Percentiles rank a stretch among this genome's conserved stretches.
Evolutionary conservation across 1,284 basidiomycete species (phyloP).

Genomic region (Kalmanozyma brasiliensis): DNA sequence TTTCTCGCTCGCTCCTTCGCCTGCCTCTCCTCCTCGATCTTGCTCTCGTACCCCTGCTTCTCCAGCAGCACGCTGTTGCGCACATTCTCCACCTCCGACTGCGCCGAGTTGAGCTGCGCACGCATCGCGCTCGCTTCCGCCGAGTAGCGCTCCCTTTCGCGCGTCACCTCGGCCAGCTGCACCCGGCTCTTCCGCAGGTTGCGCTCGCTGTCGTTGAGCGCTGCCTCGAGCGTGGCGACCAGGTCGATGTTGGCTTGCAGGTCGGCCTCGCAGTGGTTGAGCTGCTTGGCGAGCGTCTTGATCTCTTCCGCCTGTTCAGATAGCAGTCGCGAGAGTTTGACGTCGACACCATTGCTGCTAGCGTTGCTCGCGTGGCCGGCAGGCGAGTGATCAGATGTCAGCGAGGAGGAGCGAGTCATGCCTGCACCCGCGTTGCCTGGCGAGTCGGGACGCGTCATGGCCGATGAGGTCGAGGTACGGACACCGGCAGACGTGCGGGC

Average conservation of each 20-base stretch:
- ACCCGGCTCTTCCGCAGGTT: slow-evolving; percentile 63
- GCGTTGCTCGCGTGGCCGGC: slow-evolving; percentile 20
- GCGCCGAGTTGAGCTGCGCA: slow-evolving; percentile 49
- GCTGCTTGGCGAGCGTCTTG: slow-evolving; percentile 88
- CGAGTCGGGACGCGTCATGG: slow-evolving; percentile 54
- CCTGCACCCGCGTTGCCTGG: slow-evolving; percentile 25
- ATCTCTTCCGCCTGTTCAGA: slow-evolving; percentile 82
- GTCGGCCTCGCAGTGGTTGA: slow-evolving; percentile 88
- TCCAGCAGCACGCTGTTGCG: slow-evolving; percentile 54
- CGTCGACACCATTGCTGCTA: slow-evolving; percentile 29
- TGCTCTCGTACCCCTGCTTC: slow-evolving; percentile 58
- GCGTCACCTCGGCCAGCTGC: slow-evolving; percentile 59
- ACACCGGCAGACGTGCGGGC: slow-evolving; percentile 33
- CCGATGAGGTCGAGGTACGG: slow-evolving; percentile 52
- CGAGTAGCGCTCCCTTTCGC: slow-evolving; percentile 57
- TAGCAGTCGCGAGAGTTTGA: slow-evolving; percentile 69
- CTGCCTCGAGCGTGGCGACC: slow-evolving; percentile 71
- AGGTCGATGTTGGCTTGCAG: slow-evolving; percentile 91
- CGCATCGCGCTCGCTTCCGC: slow-evolving; percentile 56
- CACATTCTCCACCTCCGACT: slow-evolving; percentile 57
- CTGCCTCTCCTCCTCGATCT: slow-evolving; percentile 54
- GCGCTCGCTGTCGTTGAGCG: slow-evolving; percentile 60
- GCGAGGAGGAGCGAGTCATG: slow-evolving; percentile 55
- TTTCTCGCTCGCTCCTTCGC: slow-evolving; percentile 58
- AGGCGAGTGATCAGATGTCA: slow-evolving; percentile 47